Base-by-base conservation (phyloP, 148 eudicot genomes). In the Cornus suecica region DNA sequence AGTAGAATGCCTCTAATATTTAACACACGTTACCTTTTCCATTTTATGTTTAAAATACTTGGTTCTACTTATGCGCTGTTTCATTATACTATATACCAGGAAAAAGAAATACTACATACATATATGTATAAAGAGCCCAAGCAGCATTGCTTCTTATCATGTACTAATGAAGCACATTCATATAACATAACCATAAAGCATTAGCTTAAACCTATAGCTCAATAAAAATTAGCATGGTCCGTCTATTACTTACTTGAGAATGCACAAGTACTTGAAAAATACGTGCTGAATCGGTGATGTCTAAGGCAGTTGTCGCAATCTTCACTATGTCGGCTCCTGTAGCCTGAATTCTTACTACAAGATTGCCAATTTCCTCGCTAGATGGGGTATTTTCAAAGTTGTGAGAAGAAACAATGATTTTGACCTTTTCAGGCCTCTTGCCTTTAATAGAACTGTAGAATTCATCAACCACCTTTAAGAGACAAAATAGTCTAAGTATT, bases 301-400 rank as follows among this genome's bases (percentile, higher is more conserved):
- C 97, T 62, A 54, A 28, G 6, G 97, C 97, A 65, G 97, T 91
- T 68, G 97, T 91, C 27, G 93, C 97, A 84, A 91, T 83, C 79
- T 91, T 91, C 24, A 91, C 93, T 69, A 91, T 88, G 82, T 91
- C 97, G 32, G 97, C 97, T 77, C 97, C 97, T 73, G 86, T 85
- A 72, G 91, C 88, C 79, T 91, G 97, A 79, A 88, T 89, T 56
- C 80, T 84, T 20, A 87, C 90, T 65, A 81, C 93, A 76, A 87
- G 90, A 77, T 80, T 80, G 27, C 91, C 93, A 37, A 91, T 81
- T 62, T 87, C 97, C 82, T 91, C 93, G 60, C 70, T 77, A 23
- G 91, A 82, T 45, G 97, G 97, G 14, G 97, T 91, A 27, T 48
- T 70, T 45, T 91, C 82, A 81, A 87, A 91, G 76, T 91, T 89